Base-by-base conservation (phyloP, 2,329 filamentous ascomycete species). In the Beauveria brongniartii region DNA sequence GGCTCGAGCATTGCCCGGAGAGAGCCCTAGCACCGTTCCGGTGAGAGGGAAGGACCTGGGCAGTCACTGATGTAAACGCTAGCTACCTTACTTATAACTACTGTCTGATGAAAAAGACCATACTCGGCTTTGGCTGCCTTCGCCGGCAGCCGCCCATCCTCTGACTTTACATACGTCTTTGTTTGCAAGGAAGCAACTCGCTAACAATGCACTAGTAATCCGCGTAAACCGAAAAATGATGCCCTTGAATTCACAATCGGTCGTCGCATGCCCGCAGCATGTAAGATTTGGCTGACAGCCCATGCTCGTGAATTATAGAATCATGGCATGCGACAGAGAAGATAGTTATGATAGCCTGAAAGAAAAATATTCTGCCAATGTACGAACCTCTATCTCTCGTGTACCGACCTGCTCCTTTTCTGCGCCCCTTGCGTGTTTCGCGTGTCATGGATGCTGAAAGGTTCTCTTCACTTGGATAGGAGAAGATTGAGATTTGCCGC, bases 51-150 rank as follows among this genome's bases (percentile, higher is more conserved):
- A 71, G 73, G 78, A 75, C 74, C 79, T 78, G 78, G 79, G 80
- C 83, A 84, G 88, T 96, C 93, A 84, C 85, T 97, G 93, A 97
- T 97, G 93, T 95, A 89, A 96, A 86, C 81, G 87, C 90, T 94
- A 91, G 93, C 93, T 97, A 97, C 93, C 93, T 97, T 89, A 77
- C 67, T 66, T 55, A 41, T 72, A 71, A 86, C 74, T 81, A 84
- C 84, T 89, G 90, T 97, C 93, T 97, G 93, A 97, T 50, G 81
- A 71, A 66, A 68, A 58, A 62, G 50, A 59, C 24, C 47, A 55
- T 30, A 55, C 41, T 14, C 34, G 58, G 51, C 58, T 54, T 37
- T 60, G 58, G 56, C 40, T 59, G 28, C 48, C 55, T 58, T 40
- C 22, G n/a, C 56, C 60, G 47, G 48, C 43, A 54, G 40, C 48